phyloP scores from a whole-genome alignment of 495 filamentous ascomycete species.

The Neurospora sp. region DNA sequence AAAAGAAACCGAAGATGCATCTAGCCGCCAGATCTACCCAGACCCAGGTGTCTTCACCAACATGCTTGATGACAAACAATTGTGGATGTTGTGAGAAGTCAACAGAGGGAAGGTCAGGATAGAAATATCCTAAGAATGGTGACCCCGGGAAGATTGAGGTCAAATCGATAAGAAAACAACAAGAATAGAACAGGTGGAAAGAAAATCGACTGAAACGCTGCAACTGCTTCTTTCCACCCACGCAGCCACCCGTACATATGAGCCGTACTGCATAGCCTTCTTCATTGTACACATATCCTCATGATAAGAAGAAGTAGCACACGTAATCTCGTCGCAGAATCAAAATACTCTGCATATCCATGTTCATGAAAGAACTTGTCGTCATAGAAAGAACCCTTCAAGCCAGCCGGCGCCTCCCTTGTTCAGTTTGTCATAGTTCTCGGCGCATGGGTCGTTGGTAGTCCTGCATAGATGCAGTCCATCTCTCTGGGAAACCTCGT shows the following conservation, averaged over 20 bases:
- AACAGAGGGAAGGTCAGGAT: not conserved
- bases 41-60: not conserved
- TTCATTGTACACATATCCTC: not conserved
- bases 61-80: not conserved
- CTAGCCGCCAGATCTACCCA: not conserved
- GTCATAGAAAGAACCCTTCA: not conserved
- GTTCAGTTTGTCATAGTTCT: not conserved
- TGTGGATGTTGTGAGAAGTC: not conserved
- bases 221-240: not conserved
- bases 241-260: not conserved
- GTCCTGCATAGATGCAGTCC: constrained; percentile 17
- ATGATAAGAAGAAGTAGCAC: not conserved
- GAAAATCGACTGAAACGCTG: not conserved
- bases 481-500: constrained; percentile 16
- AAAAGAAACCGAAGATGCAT: not conserved
- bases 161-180: not conserved
- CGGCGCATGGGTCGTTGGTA: not conserved
- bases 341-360: not conserved
- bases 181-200: not conserved
- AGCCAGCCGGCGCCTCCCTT: not conserved
- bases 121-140: not conserved
- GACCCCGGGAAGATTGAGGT: not conserved
- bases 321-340: not conserved
- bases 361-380: not conserved
- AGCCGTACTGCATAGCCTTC: not conserved